Evolutionary conservation across 2,329 filamentous ascomycete genomes (phyloP), one percentile per base, ranked within the genome.

Genomic region (Hymenoscyphus scutula): DNA sequence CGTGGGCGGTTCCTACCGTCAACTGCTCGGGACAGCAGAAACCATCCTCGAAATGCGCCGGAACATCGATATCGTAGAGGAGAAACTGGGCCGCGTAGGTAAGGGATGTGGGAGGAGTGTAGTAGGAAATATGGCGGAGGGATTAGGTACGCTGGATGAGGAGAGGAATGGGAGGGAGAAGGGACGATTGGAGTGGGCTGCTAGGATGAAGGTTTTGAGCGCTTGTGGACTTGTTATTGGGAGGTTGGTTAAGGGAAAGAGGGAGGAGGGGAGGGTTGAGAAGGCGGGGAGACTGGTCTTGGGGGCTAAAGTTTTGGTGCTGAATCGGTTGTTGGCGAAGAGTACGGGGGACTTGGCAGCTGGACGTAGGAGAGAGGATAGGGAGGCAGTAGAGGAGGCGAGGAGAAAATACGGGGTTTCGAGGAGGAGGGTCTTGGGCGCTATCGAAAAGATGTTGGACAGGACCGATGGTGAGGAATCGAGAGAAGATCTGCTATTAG

Each of bases 21-120:
- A 95, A 71, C 86, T 98, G 8, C 86, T 98, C 29, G 91, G 91
- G 59, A 97, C 94, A 0, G 94, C 94, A 60, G 93, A 97, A 77
- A 88, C 88, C n/a, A 98, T 98, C 68, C 89, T 97, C 60, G 84
- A 88, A 64, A 97, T 98, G 91, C 89, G 91, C 68, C 77, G 77
- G 45, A 87, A 94, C 73, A 94, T 95, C 78, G 84, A 88, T 64
- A 78, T 81, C 13, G 89, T 92, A 17, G 92, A 97, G 75, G 79
- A 81, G 5, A 84, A 87, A 41, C 81, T 98, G 58, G 84, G 84
- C 17, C 81, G 82, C 63, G 89, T 97, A 78, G 91, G 91, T 54
- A 84, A 84, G 51, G 84, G 85, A 62, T 97, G 94, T 76, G 92
- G 93, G 58, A 84, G 91, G 41, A 79, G 82, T 59, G 81, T 88